Percentiles rank a stretch among this genome's conserved stretches.
Conservation (phyloP, 2,329 filamentous ascomycete species). For the Talaromyces sp. region DNA sequence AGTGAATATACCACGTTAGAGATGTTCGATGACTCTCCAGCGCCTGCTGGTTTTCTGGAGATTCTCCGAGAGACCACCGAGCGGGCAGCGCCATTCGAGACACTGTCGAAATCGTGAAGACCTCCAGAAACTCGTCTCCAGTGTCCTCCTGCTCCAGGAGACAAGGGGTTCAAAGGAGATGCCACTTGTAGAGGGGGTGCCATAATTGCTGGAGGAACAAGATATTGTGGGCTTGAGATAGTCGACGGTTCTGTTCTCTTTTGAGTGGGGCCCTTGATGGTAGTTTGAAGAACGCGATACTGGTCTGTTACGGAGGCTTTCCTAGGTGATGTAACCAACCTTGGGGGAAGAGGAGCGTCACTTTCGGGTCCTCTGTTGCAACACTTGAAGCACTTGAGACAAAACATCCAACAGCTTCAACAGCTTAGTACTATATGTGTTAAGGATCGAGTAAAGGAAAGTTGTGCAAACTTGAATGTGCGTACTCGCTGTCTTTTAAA, state of each 20-base stretch:
- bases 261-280: neutral
- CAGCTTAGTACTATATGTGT: neutral
- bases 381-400: constrained; percentile 14
- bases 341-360: constrained; percentile 10
- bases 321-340: constrained; percentile 2
- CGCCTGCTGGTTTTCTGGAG: constrained; percentile 19
- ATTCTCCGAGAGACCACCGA: constrained; percentile 21
- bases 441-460: neutral
- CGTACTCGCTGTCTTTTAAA: neutral
- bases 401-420: constrained; percentile 12
- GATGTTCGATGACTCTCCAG: constrained; percentile 28
- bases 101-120: constrained; percentile 23
- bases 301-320: neutral
- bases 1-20: constrained; percentile 30
- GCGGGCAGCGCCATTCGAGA: constrained; percentile 24
- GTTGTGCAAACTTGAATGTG: neutral
- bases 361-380: constrained; percentile 6
- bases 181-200: constrained; percentile 11
- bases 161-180: constrained; percentile 7
- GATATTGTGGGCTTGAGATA: neutral
- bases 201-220: constrained; percentile 4
- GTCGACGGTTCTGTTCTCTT: too few relatives aligned
- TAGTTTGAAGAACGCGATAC: neutral
- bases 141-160: constrained; percentile 8
- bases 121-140: constrained; percentile 18